phyloP scores from a whole-genome alignment of 2,329 filamentous ascomycete species.

The Cladosporium sp. region DNA sequence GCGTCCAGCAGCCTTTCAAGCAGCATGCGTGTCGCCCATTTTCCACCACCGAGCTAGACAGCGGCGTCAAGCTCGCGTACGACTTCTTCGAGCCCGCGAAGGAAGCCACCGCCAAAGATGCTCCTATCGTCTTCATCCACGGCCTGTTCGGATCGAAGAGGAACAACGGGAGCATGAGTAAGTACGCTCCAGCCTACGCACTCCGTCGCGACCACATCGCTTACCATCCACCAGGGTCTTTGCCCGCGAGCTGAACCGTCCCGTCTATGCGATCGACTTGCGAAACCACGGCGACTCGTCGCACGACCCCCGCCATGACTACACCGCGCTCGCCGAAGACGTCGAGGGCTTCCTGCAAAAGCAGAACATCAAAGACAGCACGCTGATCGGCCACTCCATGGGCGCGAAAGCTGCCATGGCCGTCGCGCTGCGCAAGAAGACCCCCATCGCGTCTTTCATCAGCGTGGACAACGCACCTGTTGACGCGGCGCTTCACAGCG shows the following conservation, averaged over 20 bases:
- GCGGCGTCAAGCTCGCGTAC: slow-evolving; percentile 51
- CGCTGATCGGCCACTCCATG: slow-evolving; percentile 93
- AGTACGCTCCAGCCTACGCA: slow-evolving; percentile 54
- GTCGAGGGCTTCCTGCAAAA: slow-evolving; percentile 72
- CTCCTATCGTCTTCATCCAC: slow-evolving; percentile 82
- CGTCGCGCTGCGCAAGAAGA: slow-evolving; percentile 67
- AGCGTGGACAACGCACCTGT: slow-evolving; percentile 91
- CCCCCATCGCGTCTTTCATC: slow-evolving; percentile 66
- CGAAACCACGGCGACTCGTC: slow-evolving; percentile 92
- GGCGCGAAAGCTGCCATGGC: slow-evolving; percentile 93
- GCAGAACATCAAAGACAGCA: slow-evolving; percentile 65
- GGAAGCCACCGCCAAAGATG: slow-evolving; percentile 31
- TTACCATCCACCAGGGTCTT: slow-evolving; percentile 59
- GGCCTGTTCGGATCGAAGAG: slow-evolving; percentile 93
- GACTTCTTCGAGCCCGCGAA: slow-evolving; percentile 61
- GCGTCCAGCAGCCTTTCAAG: slow-evolving; percentile 19
- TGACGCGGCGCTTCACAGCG: slow-evolving; percentile 67
- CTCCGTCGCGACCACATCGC: slow-evolving; percentile 7
- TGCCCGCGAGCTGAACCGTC: slow-evolving; percentile 72
- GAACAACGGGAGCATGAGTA: slow-evolving; percentile 92
- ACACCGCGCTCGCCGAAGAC: slow-evolving; percentile 76
- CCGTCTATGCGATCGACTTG: slow-evolving; percentile 82
- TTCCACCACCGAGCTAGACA: slow-evolving; percentile 29
- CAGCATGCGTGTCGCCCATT: slow-evolving; percentile 19
- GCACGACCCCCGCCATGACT: slow-evolving; percentile 72